phyloP scores from a whole-genome alignment of 1,284 basidiomycete species.

The Phylloboletellus chloephorus region DNA sequence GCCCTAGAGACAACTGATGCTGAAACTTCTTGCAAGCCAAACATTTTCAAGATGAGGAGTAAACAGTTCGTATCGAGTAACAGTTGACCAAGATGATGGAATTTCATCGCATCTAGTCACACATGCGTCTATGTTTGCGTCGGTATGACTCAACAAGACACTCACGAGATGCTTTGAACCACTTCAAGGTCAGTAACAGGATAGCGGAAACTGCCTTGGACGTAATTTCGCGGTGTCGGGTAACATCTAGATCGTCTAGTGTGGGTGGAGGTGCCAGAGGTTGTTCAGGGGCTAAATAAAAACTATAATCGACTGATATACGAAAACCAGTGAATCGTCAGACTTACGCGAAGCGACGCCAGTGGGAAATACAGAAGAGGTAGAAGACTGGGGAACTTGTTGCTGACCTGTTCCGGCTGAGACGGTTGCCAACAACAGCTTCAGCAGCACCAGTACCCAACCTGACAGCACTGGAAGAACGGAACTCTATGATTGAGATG shows the following conservation, averaged over 20 bases:
- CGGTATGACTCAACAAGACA: conserved; percentile 15
- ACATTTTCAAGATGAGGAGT: conserved; percentile 95
- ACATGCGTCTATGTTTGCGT: conserved; percentile 5
- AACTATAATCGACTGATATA: conserved; percentile 7
- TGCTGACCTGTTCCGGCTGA: conserved; percentile 65
- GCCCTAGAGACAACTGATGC: conserved; percentile 81
- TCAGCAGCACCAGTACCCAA: conserved; percentile 86
- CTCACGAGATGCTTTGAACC: conserved; percentile 97
- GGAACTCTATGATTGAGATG: conserved; percentile 46
- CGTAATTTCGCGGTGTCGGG: conserved; percentile 94
- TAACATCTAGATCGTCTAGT: conserved; percentile 93
- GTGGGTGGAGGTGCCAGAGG: conserved; percentile 67
- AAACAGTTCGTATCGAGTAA: conserved; percentile 95
- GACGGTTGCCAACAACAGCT: conserved; percentile 83
- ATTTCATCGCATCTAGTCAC: conserved; percentile 88
- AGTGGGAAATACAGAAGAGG: conserved; percentile 61
- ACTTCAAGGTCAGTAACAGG: conserved; percentile 84
- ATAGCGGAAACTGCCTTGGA: conserved; percentile 97
- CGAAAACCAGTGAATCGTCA: background rate
- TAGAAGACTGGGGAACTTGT: conserved; percentile 52
- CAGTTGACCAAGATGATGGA: conserved; percentile 93
- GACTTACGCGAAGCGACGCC: conserved; percentile 64
- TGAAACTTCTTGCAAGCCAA: conserved; percentile 90
- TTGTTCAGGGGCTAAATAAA: conserved; percentile 51
- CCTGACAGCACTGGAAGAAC: conserved; percentile 79